phyloP scores from a whole-genome alignment of 192 early-diverging fungal species.

The Dissophora globulifera region DNA sequence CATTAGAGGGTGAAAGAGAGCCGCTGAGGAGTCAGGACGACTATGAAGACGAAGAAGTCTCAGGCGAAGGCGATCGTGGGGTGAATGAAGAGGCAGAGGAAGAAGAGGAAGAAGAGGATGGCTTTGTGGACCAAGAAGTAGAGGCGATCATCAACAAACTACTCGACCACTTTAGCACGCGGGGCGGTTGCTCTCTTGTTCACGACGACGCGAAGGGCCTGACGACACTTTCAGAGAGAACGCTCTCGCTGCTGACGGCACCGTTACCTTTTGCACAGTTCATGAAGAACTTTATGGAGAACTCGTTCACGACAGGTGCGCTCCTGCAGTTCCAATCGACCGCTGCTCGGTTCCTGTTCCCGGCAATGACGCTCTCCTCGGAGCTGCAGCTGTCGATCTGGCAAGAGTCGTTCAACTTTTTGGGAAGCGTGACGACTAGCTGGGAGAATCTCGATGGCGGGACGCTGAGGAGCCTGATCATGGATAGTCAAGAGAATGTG shows the following conservation, averaged over 20 bases:
- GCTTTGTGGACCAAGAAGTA: slow-evolving; percentile 46
- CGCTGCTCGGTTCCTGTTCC: slow-evolving; percentile 41
- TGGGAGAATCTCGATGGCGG: slow-evolving; percentile 41
- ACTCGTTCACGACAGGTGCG: slow-evolving; percentile 43
- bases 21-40: slow-evolving; percentile 3
- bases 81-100: slow-evolving; percentile 6
- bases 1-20: slow-evolving; percentile 40
- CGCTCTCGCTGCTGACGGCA: slow-evolving; percentile 29
- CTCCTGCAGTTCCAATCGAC: slow-evolving; percentile 44
- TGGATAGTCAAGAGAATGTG: slow-evolving; percentile 16
- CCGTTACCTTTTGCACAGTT: slow-evolving; percentile 46
- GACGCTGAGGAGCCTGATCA: slow-evolving; percentile 36
- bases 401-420: slow-evolving; percentile 43
- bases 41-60: slow-evolving; percentile 16
- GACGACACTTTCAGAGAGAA: slow-evolving; percentile 25
- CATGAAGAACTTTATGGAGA: slow-evolving; percentile 49
- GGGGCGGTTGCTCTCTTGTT: slow-evolving; percentile 36
- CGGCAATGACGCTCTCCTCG: slow-evolving; percentile 42
- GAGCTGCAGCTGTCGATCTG: slow-evolving; percentile 34
- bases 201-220: slow-evolving; percentile 18
- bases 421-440: slow-evolving; percentile 38
- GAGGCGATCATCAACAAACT: slow-evolving; percentile 28
- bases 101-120: slow-evolving; percentile 42
- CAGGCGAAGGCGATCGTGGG: background rate
- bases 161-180: slow-evolving; percentile 47